Evolutionary conservation across 257 asterid species (phyloP).

Genomic region (Ballota nigra): DNA sequence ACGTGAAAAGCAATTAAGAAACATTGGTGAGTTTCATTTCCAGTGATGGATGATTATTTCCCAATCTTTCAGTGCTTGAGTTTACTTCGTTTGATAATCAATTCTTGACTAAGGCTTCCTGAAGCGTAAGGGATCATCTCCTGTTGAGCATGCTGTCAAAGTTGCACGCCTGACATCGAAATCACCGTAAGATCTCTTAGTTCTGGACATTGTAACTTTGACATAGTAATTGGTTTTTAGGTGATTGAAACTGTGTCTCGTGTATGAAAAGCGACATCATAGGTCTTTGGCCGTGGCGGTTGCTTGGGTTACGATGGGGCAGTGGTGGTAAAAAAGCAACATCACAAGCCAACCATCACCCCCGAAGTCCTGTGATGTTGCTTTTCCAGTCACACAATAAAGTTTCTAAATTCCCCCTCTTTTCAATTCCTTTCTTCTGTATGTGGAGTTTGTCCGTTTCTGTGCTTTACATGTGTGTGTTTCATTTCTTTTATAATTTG

Average conservation of each 20-base stretch:
- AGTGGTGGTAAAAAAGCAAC: too few relatives aligned
- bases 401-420: too few relatives aligned
- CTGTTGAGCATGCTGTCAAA: conserved; percentile 66
- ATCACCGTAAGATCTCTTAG: conserved; percentile 63
- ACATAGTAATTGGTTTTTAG: conserved; percentile 11
- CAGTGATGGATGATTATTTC: conserved; percentile 15
- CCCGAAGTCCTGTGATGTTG: too few relatives aligned
- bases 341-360: too few relatives aligned
- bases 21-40: conserved; percentile 56
- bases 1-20: conserved; percentile 81
- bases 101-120: conserved; percentile 57
- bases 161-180: conserved; percentile 56
- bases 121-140: conserved; percentile 81
- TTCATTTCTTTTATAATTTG: too few relatives aligned
- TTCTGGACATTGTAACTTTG: conserved; percentile 14
- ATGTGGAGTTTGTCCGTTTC: too few relatives aligned
- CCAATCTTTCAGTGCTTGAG: conserved; percentile 13
- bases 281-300: too few relatives aligned
- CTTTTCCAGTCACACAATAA: too few relatives aligned
- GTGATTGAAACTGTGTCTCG: conserved; percentile 1
- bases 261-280: background rate
- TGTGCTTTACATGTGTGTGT: too few relatives aligned
- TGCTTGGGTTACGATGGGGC: too few relatives aligned
- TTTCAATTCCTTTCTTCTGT: too few relatives aligned
- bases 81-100: conserved; percentile 24